Percentiles rank a stretch among this genome's conserved stretches.
These are phyloP conservation scores for Lepidopterella palustris DNA, from an alignment of 495 filamentous ascomycete genomes.

Conservation along the genomic window DNA sequence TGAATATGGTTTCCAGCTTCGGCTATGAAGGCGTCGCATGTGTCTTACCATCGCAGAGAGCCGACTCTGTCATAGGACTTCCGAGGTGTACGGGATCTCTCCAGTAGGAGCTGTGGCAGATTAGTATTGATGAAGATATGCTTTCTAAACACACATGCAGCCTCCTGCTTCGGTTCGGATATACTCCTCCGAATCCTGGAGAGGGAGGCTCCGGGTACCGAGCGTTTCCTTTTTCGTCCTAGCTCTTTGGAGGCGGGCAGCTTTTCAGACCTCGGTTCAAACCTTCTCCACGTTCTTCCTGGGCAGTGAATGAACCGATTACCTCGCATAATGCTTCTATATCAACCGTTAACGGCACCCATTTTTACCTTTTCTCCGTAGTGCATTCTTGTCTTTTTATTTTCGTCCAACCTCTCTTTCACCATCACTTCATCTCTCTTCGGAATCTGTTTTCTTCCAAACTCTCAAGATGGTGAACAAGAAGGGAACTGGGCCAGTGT, in stretches of 20 bases:
- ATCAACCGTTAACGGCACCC: neutral
- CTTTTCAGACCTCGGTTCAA: constrained; percentile 26
- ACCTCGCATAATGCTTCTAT: constrained; percentile 12
- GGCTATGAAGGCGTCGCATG: no score
- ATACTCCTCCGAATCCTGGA: no score
- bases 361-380: neutral
- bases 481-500: constrained; percentile 52
- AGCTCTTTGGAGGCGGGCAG: no score
- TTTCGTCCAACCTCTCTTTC: neutral
- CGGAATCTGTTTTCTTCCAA: neutral
- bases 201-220: no score
- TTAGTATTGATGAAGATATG: constrained; percentile 1
- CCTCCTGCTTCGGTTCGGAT: neutral
- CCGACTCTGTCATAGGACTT: neutral
- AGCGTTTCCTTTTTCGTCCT: no score
- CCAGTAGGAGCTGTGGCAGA: neutral
- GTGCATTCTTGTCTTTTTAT: neutral
- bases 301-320: constrained; percentile 6
- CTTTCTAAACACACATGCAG: neutral
- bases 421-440: neutral
- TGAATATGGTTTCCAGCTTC: no score
- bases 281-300: constrained; percentile 17
- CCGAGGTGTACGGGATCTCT: neutral
- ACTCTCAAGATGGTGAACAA: constrained; percentile 32
- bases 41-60: no score